Percentiles rank a stretch among this genome's conserved stretches.
These are phyloP conservation scores for Pyracantha coccinea DNA, from an alignment of 331 rosid genomes.

Conservation along the genomic window DNA sequence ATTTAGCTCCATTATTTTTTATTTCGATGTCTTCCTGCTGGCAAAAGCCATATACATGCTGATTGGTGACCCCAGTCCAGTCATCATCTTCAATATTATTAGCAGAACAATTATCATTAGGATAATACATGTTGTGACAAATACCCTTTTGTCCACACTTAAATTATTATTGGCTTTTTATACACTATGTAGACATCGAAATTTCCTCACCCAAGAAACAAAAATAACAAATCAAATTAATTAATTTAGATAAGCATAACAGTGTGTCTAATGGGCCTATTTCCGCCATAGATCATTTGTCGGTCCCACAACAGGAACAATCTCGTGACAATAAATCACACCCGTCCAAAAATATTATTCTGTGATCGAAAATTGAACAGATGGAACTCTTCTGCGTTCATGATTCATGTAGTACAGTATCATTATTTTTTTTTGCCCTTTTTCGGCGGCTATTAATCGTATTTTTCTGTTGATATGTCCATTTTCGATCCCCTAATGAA, in stretches of 20 bases:
- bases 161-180: slow-evolving; percentile 38
- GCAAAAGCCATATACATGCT: neutral
- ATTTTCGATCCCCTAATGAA: slow-evolving; percentile 11
- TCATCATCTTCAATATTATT: slow-evolving; percentile 29
- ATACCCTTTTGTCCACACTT: slow-evolving; percentile 42
- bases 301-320: slow-evolving; percentile 35
- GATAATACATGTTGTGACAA: slow-evolving; percentile 38
- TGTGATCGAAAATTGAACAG: slow-evolving; percentile 39
- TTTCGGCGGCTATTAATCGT: too few relatives aligned
- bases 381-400: slow-evolving; percentile 27
- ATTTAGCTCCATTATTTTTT: slow-evolving; percentile 19
- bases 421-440: slow-evolving; percentile 26
- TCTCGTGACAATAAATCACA: slow-evolving; percentile 27
- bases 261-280: slow-evolving; percentile 16
- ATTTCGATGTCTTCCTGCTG: neutral
- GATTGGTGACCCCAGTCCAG: slow-evolving; percentile 23
- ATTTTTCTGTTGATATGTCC: slow-evolving; percentile 26
- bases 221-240: slow-evolving; percentile 4
- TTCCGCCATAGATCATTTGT: slow-evolving; percentile 17
- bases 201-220: slow-evolving; percentile 21
- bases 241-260: slow-evolving; percentile 21
- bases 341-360: slow-evolving; percentile 37
- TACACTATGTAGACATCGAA: neutral
- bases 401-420: slow-evolving; percentile 20
- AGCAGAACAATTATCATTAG: slow-evolving; percentile 29